These are phyloP conservation scores for Neurospora sublineolata DNA, from an alignment of 495 filamentous ascomycete species.

Conservation along the genomic window DNA sequence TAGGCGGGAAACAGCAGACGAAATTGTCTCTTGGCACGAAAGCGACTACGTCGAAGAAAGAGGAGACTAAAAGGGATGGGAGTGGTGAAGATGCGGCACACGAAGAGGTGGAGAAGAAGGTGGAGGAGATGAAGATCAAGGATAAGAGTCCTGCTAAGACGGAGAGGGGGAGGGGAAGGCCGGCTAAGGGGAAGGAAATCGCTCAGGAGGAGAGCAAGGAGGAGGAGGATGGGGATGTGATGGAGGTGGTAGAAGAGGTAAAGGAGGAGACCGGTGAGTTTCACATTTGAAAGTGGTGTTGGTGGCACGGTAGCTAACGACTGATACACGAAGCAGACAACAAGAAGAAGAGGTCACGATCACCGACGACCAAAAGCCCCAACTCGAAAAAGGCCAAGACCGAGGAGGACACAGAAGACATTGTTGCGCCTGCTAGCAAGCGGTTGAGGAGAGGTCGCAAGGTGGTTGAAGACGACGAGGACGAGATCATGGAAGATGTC, in stretches of 20 bases:
- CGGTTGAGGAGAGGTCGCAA: slow-evolving; percentile 31
- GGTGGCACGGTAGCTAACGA: not conserved
- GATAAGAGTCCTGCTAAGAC: not conserved
- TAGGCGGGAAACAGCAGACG: slow-evolving; percentile 56
- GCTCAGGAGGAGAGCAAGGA: slow-evolving; percentile 4
- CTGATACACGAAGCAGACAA: slow-evolving; percentile 13
- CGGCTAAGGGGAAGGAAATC: not conserved
- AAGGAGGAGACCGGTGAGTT: not conserved
- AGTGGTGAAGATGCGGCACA: slow-evolving; percentile 10
- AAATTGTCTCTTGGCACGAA: slow-evolving; percentile 57
- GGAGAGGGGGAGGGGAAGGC: not conserved
- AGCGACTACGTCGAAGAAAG: slow-evolving; percentile 15
- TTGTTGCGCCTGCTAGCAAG: slow-evolving; percentile 44
- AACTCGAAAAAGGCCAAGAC: slow-evolving; percentile 15
- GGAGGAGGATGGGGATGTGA: slow-evolving; percentile 20
- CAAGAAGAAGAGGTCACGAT: slow-evolving; percentile 28
- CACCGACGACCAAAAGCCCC: slow-evolving; percentile 3
- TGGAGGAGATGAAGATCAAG: slow-evolving; percentile 16
- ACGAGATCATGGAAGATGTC: slow-evolving; percentile 29
- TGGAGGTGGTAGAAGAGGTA: slow-evolving; percentile 7
- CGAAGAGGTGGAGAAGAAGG: slow-evolving; percentile 18
- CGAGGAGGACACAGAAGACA: slow-evolving; percentile 33
- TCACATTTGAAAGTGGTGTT: not conserved
- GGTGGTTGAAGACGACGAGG: slow-evolving; percentile 31
- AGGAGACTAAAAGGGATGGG: slow-evolving; percentile 14